These are phyloP conservation scores for Ehretia macrophylla DNA, from an alignment of 257 asterid genomes.

Conservation along the genomic window DNA sequence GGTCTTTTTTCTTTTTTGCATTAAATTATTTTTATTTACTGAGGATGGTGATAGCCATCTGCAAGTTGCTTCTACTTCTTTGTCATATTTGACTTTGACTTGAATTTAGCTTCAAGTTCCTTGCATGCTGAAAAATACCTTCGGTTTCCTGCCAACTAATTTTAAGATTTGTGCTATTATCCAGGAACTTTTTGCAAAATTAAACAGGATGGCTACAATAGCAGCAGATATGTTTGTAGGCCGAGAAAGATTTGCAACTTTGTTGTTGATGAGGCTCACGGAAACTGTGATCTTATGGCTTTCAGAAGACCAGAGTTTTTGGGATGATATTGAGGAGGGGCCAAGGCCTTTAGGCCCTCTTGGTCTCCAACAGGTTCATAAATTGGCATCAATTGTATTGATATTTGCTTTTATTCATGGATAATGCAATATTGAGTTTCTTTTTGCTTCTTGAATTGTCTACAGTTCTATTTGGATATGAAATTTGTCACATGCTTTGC, in stretches of 20 bases:
- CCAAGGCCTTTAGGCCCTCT: slow-evolving; percentile 78
- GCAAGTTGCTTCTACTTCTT: neutral
- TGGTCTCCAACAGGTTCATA: slow-evolving; percentile 91
- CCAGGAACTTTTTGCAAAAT: slow-evolving; percentile 88
- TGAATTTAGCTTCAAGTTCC: neutral
- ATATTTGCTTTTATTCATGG: neutral
- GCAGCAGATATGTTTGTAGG: slow-evolving; percentile 97
- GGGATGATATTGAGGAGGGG: slow-evolving; percentile 97
- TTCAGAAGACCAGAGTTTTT: slow-evolving; percentile 90
- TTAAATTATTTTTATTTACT: too few relatives aligned
- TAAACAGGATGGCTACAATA: slow-evolving; percentile 80
- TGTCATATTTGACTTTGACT: neutral
- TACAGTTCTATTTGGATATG: slow-evolving; percentile 98
- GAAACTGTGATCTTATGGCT: slow-evolving; percentile 96
- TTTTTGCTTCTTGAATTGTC: slow-evolving; percentile 18
- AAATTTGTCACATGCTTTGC: slow-evolving; percentile 91
- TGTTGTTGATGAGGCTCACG: slow-evolving; percentile 92
- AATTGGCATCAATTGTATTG: slow-evolving; percentile 1
- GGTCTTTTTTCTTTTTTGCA: neutral
- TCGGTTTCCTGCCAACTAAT: slow-evolving; percentile 4
- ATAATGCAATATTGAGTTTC: neutral
- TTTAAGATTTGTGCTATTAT: slow-evolving; percentile 13
- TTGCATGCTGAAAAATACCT: neutral
- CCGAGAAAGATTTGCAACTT: slow-evolving; percentile 87
- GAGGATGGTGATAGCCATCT: too few relatives aligned